These are phyloP conservation scores for Curvularia hawaiiensis DNA, from an alignment of 2,329 filamentous ascomycete species.

Conservation along the genomic window DNA sequence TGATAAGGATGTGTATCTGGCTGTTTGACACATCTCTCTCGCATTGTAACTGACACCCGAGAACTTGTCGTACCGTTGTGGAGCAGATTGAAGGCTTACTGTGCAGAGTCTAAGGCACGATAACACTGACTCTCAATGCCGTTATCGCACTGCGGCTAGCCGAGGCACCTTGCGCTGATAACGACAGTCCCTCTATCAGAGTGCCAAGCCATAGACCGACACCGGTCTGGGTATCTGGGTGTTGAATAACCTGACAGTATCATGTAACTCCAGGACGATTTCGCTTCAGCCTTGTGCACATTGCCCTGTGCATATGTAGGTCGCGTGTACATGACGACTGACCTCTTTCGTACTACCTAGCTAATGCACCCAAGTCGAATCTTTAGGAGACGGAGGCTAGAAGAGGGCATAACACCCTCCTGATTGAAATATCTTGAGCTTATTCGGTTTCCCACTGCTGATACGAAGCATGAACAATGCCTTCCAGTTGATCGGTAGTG, in stretches of 20 bases:
- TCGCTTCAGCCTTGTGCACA: neutral
- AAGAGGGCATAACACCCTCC: neutral
- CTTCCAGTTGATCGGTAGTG: neutral
- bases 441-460: neutral
- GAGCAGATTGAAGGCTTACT: neutral
- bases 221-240: neutral
- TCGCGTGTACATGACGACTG: neutral
- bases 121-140: neutral
- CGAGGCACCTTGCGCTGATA: neutral
- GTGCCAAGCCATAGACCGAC: neutral
- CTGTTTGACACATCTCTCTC: neutral
- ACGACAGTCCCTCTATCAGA: neutral
- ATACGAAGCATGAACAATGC: neutral
- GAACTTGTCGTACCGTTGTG: neutral
- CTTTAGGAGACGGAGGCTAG: neutral
- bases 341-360: neutral
- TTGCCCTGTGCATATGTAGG: neutral
- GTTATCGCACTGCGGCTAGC: neutral
- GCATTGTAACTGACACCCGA: neutral
- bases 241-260: neutral
- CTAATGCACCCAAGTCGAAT: neutral
- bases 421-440: neutral
- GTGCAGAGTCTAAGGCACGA: neutral
- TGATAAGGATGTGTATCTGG: neutral
- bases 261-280: neutral